Base-by-base conservation (phyloP, 192 early-diverging fungal species). In the Endogone sp. region DNA sequence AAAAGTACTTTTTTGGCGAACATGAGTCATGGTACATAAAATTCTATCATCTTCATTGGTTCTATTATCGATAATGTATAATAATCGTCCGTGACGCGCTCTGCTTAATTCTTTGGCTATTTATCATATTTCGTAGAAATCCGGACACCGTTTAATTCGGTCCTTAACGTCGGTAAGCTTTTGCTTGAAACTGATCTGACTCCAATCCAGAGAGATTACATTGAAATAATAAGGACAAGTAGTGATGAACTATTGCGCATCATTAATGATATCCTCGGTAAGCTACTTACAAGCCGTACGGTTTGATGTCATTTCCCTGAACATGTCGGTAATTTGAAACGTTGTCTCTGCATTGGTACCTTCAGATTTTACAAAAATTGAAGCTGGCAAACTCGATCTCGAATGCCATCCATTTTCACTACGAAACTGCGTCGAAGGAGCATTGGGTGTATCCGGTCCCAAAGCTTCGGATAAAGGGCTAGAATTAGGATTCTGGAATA, bases 141-240 rank as follows among this genome's bases (percentile, higher is more conserved):
- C 71, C 86, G 92, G 23, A 93, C 90, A 29, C 92, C 90, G 3
- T 87, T 94, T 80, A 90, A 89, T 68, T 90, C 87, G 4, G 88
- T 94, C 9, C 87, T 90, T 63, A 88, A 88, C 22, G 86, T 90
- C 84, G 85, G 86, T 2, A 71, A 81, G 37, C 71, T 91, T 32
- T 77, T 90, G 59, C 78, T 90, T 31, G 93, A 92, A 66, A 89
- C 86, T 0, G 83, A 89, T 37, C 75, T 94, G 57, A 84, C 85
- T 44, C 86, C 87, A 20, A 82, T 89, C 31, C 83, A 90, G 72
- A 85, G 84, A 60, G 90, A 92, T 64, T 82, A 77, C 63, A 77
- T 75, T 2, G 79, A 79, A 60, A 85, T 79, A 6, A 82, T 85
- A 27, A 66, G 75, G 56, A 73, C 73, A 0, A 75, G 76, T 20